Evolutionary conservation across 2,329 filamentous ascomycete genomes (phyloP), one percentile per base, ranked within the genome.

Genomic region (Cladosporium sp.): DNA sequence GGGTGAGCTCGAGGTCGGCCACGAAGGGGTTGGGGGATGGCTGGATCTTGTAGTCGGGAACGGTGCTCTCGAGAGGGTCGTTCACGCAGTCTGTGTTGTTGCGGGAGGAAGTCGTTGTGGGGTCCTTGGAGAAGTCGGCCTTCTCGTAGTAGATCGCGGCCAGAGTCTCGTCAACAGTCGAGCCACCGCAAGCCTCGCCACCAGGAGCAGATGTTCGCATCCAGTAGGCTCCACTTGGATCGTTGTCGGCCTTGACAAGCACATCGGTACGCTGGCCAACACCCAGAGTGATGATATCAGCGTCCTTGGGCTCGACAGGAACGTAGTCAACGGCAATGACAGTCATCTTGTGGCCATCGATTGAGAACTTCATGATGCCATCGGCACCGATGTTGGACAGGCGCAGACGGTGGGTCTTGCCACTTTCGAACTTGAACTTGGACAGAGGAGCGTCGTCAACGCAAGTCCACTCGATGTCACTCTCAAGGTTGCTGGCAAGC

Each of bases 81-180:
- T 84, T 84, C 47, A 69, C 68, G 58, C 83, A 86, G 18, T 67
- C 52, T 18, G 55, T 76, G 16, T 67, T 50, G 25, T 55, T 76
- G 43, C 38, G 61, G 55, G 82, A 76, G 22, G 40, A 38, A 48
- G 3, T 49, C 43, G 32, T 56, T 56, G 43, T 54, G 0, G 83
- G 84, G 2, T 68, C 43, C 15, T 67, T 64, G 41, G 65, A 67
- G 3, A 69, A 70, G 58, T 85, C 71, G 9, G 80, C 78, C 7
- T 72, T 60, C 30, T 84, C 74, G 63, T 88, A 88, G 68, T 84
- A 85, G 43, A 88, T 73, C 12, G 77, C 80, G 0, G 84, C 85
- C 0, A 80, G 59, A 1, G 78, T 82, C 41, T 73, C 57, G 1
- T 58, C 22, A 49, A 15, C 25, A 47, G 39, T 58, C 42, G 49